Percentiles rank a stretch among this genome's conserved stretches.
Conservation (phyloP, 2,329 filamentous ascomycete genomes). For the Arthrobotrys pseudoclavata region DNA sequence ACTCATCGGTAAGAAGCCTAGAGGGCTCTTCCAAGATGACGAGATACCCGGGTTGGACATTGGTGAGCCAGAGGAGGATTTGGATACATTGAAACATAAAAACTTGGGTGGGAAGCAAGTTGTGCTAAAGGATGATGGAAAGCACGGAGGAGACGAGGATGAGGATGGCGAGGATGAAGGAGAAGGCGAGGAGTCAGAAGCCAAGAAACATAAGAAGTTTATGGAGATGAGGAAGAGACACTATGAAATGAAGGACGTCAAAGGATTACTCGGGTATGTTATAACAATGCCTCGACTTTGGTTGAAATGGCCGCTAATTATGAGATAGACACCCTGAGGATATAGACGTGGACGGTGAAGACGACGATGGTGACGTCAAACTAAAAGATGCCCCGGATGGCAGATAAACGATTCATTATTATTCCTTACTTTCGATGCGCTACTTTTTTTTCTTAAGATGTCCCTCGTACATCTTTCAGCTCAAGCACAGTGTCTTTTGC, state of each 20-base stretch:
- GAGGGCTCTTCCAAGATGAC: slow-evolving; percentile 70
- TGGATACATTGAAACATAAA: slow-evolving; percentile 64
- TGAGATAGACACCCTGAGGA: slow-evolving; percentile 40
- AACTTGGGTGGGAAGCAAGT: slow-evolving; percentile 56
- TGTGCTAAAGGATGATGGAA: slow-evolving; percentile 56
- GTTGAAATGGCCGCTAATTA: not conserved
- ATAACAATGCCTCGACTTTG: slow-evolving; percentile 59
- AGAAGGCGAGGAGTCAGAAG: slow-evolving; percentile 74
- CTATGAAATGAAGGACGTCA: slow-evolving; percentile 98
- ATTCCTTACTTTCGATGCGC: not conserved
- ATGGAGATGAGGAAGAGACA: slow-evolving; percentile 94
- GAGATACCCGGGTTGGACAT: slow-evolving; percentile 94
- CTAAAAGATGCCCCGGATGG: slow-evolving; percentile 47
- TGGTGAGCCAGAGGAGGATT: slow-evolving; percentile 86
- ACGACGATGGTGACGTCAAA: slow-evolving; percentile 50
- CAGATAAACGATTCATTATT: slow-evolving; percentile 1
- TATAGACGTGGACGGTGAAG: slow-evolving; percentile 46
- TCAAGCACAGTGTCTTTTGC: slow-evolving; percentile 12
- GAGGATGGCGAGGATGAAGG: slow-evolving; percentile 72
- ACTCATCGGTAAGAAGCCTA: slow-evolving; percentile 42
- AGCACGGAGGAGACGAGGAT: slow-evolving; percentile 77
- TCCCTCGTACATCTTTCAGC: slow-evolving; percentile 2
- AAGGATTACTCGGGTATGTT: slow-evolving; percentile 81
- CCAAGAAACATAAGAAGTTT: slow-evolving; percentile 90
- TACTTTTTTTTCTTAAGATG: not conserved